Percentiles rank a stretch among this genome's conserved stretches.
phyloP scores from a whole-genome alignment of 73 alveolate species.

The Breviolum minutum region DNA sequence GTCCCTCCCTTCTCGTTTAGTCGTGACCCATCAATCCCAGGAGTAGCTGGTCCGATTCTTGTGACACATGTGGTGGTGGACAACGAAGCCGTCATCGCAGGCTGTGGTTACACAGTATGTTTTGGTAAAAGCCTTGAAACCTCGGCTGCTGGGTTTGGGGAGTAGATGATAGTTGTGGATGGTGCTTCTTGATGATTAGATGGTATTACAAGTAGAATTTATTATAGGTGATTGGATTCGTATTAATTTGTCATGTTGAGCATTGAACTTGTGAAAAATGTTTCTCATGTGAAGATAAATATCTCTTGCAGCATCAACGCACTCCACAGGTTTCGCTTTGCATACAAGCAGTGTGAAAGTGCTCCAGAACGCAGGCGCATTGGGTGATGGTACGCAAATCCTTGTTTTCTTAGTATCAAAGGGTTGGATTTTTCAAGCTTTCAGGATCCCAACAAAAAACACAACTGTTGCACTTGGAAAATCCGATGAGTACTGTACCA shows the following conservation, averaged over 20 bases:
- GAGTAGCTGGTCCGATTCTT: slow-evolving; percentile 47
- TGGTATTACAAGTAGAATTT: background rate
- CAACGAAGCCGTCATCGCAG: slow-evolving; percentile 15
- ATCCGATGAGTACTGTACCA: background rate
- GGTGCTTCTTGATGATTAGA: background rate
- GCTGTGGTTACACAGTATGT: background rate
- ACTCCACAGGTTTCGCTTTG: background rate
- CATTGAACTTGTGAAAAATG: background rate
- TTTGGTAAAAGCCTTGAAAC: background rate
- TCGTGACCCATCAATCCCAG: background rate
- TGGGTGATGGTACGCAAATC: background rate
- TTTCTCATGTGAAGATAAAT: background rate
- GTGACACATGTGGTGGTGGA: slow-evolving; percentile 59
- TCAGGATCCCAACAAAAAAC: background rate
- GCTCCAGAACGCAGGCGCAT: background rate
- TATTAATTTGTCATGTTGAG: background rate
- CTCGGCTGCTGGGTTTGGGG: background rate
- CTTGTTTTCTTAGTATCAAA: too few species aligned
- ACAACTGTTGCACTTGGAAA: background rate
- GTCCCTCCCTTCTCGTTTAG: background rate
- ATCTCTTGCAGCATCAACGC: background rate
- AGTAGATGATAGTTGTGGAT: too few species aligned
- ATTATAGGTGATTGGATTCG: background rate
- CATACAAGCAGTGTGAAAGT: background rate
- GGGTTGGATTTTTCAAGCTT: background rate